Percentiles rank a stretch among this genome's conserved stretches.
These are phyloP conservation scores for Cutaneotrichosporon sp. DNA, from an alignment of 1,284 basidiomycete genomes.

Conservation along the genomic window DNA sequence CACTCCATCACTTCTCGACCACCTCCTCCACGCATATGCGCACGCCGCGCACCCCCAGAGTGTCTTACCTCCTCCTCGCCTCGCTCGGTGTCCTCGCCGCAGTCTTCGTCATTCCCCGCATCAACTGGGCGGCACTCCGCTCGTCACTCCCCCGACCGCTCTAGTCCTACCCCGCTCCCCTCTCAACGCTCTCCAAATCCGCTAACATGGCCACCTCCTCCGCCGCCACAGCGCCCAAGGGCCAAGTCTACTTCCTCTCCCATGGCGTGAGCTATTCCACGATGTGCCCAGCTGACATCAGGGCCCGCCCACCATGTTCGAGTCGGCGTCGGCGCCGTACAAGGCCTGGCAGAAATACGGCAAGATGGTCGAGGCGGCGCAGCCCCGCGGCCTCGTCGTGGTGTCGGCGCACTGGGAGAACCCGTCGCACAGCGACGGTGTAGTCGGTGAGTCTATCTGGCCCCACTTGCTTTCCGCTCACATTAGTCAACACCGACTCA, in stretches of 20 bases:
- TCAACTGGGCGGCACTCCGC: background rate
- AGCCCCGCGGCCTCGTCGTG: constrained; percentile 47
- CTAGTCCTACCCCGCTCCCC: background rate
- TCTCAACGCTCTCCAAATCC: background rate
- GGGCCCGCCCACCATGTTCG: constrained; percentile 50
- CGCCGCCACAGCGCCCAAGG: constrained; percentile 5
- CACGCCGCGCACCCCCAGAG: background rate
- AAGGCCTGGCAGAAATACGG: constrained; percentile 48
- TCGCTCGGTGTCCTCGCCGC: constrained; percentile 9
- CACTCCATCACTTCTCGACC: background rate
- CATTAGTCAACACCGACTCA: constrained; percentile 40
- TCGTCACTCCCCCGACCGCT: background rate
- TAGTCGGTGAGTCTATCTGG: constrained; percentile 26
- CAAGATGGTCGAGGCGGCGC: constrained; percentile 25
- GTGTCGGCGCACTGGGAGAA: constrained; percentile 53
- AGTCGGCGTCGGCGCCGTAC: constrained; percentile 42
- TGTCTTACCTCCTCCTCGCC: background rate
- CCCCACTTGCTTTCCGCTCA: background rate
- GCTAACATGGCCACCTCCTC: constrained; percentile 2
- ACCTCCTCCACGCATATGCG: constrained; percentile 1
- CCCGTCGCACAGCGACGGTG: constrained; percentile 13
- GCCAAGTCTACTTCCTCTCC: constrained; percentile 44
- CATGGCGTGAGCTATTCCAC: constrained; percentile 39
- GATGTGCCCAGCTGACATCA: constrained; percentile 5
- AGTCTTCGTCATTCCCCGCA: constrained; percentile 4